Conservation (phyloP, 306 rosid genomes). For the Pachyrhizus erosus region DNA sequence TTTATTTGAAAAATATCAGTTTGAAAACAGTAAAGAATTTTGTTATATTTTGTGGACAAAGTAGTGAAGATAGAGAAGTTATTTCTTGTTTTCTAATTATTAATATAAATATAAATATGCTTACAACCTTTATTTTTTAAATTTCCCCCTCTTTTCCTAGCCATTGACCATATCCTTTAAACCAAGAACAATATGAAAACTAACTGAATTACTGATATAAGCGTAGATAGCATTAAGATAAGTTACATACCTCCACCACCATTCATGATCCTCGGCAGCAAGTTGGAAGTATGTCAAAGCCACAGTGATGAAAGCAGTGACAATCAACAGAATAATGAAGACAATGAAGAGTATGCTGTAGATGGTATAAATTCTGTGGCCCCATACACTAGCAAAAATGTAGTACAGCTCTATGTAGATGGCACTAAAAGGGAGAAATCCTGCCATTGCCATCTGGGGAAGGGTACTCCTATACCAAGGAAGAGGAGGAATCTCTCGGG, state of each 20-base stretch:
- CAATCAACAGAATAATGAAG: slow-evolving; percentile 90
- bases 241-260: slow-evolving; percentile 96
- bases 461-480: slow-evolving; percentile 92
- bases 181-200: slow-evolving; percentile 16
- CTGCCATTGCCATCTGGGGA: slow-evolving; percentile 99
- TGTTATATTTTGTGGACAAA: not conserved
- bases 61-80: not conserved
- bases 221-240: slow-evolving; percentile 1
- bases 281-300: slow-evolving; percentile 98
- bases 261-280: slow-evolving; percentile 99
- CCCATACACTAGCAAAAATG: slow-evolving; percentile 99
- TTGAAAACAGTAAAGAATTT: not conserved
- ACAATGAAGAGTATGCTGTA: slow-evolving; percentile 96
- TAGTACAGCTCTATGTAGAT: slow-evolving; percentile 97
- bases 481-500: slow-evolving; percentile 86
- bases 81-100: not conserved
- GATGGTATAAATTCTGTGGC: slow-evolving; percentile 96
- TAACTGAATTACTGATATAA: not conserved
- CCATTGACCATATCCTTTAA: slow-evolving; percentile 25
- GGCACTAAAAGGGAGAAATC: slow-evolving; percentile 98
- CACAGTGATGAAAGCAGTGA: slow-evolving; percentile 98
- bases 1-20: slow-evolving; percentile 14
- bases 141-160: not conserved
- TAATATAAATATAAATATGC: slow-evolving; percentile 21
- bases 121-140: no score